A percentile compares a stretch with the other conserved stretches of the same genome.
Evolutionary conservation across 2,329 filamentous ascomycete genomes (phyloP).

Genomic region (Trichoderma oligosporum): DNA sequence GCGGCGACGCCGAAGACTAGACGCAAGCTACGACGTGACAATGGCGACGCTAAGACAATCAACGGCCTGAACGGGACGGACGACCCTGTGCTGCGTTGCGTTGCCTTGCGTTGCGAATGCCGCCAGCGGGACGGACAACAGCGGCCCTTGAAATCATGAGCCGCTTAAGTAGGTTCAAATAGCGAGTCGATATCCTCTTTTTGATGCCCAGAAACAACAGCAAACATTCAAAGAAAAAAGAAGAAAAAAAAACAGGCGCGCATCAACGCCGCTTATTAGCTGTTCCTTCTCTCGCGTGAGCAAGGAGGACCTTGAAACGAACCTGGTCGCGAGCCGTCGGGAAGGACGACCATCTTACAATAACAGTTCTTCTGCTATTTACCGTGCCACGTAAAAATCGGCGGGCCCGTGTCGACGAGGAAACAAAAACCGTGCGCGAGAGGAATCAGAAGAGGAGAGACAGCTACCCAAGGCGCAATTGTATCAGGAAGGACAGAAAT

Average conservation of each 20-base stretch:
- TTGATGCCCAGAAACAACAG: not conserved
- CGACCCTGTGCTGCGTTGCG: slow-evolving; percentile 11
- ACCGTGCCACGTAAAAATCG: slow-evolving; percentile 8
- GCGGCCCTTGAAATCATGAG: not conserved
- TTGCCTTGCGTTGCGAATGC: slow-evolving; percentile 2
- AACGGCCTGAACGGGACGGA: slow-evolving; percentile 6
- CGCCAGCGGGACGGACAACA: not conserved
- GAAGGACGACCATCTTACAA: not conserved
- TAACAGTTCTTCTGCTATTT: not conserved
- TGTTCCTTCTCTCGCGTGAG: not conserved
- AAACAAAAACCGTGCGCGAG: too few species aligned
- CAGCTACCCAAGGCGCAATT: too few species aligned
- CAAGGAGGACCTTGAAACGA: not conserved
- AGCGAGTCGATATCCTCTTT: slow-evolving; percentile 11
- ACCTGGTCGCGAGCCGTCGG: not conserved
- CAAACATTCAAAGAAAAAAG: not conserved
- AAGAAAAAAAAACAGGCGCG: not conserved
- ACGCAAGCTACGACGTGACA: slow-evolving; percentile 15
- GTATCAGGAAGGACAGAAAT: too few species aligned
- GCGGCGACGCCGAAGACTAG: slow-evolving; percentile 18
- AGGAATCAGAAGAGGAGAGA: too few species aligned
- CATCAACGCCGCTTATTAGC: not conserved
- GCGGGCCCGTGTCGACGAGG: slow-evolving; percentile 6
- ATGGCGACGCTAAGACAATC: slow-evolving; percentile 16
- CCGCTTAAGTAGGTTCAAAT: slow-evolving; percentile 13